Base-by-base conservation (phyloP, 1,139 yeast genomes). In the Saccharomyces hybrid region DNA sequence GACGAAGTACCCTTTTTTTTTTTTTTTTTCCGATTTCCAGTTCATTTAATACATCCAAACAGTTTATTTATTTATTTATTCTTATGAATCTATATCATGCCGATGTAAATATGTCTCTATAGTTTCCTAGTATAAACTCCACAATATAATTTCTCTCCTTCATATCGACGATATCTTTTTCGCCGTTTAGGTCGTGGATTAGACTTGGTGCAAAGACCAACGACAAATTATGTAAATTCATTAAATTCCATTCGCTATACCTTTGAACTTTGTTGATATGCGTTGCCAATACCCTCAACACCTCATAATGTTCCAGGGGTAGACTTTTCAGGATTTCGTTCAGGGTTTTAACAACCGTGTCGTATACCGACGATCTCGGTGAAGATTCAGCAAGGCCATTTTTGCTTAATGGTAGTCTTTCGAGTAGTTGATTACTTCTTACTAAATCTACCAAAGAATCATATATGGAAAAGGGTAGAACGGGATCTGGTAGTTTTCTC, bases 121-220 rank as follows among this genome's bases (percentile, higher is more conserved):
- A 59, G 60, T 85, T 76, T 54, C 77, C 80, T 58, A 90, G 78
- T 64, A 91, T 72, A 63, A 86, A 78, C 69, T 90, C 97, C 4
- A 95, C 86, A 44, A 85, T 82, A 51, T 82, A 86, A 63, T 88
- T 89, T 67, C 95, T 79, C 55, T 82, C 79, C 29, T 86, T 88
- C 89, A 90, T 89, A 69, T 93, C 99, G 55, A 76, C 66, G 71
- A 93, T 82, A 70, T 95, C 99, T 56, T 86, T 80, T 60, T 86
- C 90, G 4, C 96, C 95, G 31, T 83, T 78, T 56, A 78, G 74
- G 63, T 90, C 97, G 57, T 97, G 77, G 0, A 90, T 86, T 53
- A 93, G 74, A 4, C 97, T 89, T 1, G 99, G 99, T 0, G 97
- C 96, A 76, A 93, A 93, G 14, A 93, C 97, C 50, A 95, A 93